A percentile compares a stretch with the other conserved stretches of the same genome.
Evolutionary conservation across 805 yeast species (phyloP).

Genomic region (Kodamaea fukazawae): DNA sequence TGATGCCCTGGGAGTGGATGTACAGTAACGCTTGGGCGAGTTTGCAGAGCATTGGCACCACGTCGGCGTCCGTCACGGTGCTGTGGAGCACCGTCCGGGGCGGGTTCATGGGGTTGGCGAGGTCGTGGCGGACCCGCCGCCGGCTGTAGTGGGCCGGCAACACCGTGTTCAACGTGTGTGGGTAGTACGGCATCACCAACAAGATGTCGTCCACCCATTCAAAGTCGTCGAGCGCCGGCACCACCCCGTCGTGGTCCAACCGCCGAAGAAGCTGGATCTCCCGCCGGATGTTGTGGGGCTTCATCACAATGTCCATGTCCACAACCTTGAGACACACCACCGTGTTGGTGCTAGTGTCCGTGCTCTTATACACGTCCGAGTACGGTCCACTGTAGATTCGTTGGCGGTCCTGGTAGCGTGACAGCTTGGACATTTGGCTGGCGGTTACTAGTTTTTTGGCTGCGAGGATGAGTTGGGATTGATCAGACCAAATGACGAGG

Average conservation of each 20-base stretch:
- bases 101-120: conserved; percentile 20
- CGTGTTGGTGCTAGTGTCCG: conserved; percentile 8
- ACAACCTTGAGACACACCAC: conserved; percentile 29
- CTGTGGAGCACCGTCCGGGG: conserved; percentile 11
- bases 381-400: conserved; percentile 34
- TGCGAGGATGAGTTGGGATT: no score
- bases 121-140: conserved; percentile 23
- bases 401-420: conserved; percentile 17
- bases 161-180: conserved; percentile 23
- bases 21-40: conserved; percentile 22
- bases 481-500: no score
- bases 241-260: conserved; percentile 16
- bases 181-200: conserved; percentile 33
- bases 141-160: conserved; percentile 19
- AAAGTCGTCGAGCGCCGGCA: conserved; percentile 21
- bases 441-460: no score
- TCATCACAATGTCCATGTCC: conserved; percentile 32
- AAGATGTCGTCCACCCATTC: conserved; percentile 30
- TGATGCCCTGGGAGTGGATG: conserved; percentile 32
- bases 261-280: conserved; percentile 29
- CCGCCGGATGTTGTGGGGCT: conserved; percentile 35
- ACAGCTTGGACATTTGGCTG: no score
- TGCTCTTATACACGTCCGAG: conserved; percentile 31
- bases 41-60: conserved; percentile 11
- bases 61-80: conserved; percentile 10